Conservation (phyloP, 495 filamentous ascomycete genomes). For the Aspergillus ostianus region DNA sequence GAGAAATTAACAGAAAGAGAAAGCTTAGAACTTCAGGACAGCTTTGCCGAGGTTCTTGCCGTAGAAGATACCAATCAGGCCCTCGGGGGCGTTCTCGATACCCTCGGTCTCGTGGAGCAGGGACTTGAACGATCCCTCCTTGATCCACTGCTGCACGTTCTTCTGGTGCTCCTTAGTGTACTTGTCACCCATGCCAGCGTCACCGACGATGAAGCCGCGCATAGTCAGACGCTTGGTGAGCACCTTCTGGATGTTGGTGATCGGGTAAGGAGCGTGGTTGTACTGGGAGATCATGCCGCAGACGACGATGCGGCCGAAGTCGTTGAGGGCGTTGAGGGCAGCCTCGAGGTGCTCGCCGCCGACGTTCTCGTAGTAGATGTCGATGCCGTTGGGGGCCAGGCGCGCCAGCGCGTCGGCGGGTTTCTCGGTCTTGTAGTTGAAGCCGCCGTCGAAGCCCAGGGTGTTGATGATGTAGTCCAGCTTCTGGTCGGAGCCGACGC, state of each 20-base stretch:
- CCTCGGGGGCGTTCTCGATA: constrained; percentile 79
- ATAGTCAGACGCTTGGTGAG: constrained; percentile 58
- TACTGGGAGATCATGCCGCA: constrained; percentile 79
- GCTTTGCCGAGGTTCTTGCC: constrained; percentile 95
- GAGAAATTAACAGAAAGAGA: neutral
- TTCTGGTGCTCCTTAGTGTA: constrained; percentile 76
- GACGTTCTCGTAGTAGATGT: constrained; percentile 97
- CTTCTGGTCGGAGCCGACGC: constrained; percentile 68
- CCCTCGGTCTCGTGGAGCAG: constrained; percentile 69
- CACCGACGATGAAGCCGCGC: constrained; percentile 77
- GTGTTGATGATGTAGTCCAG: constrained; percentile 64
- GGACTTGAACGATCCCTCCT: constrained; percentile 75
- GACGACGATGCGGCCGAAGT: constrained; percentile 66
- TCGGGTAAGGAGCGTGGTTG: constrained; percentile 64
- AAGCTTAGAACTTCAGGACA: constrained; percentile 63
- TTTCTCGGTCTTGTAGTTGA: constrained; percentile 78
- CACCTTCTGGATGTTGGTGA: constrained; percentile 61
- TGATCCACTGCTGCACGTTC: constrained; percentile 80
- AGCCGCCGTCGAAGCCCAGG: constrained; percentile 66
- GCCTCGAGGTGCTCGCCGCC: constrained; percentile 87
- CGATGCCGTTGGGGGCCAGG: constrained; percentile 78
- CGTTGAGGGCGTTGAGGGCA: constrained; percentile 65
- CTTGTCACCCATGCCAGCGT: constrained; percentile 64
- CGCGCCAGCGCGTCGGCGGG: constrained; percentile 66
- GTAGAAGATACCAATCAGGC: constrained; percentile 79